Evolutionary conservation across 169 alveolate genomes (phyloP).

Genomic region (Cryptosporidium viatorum): DNA sequence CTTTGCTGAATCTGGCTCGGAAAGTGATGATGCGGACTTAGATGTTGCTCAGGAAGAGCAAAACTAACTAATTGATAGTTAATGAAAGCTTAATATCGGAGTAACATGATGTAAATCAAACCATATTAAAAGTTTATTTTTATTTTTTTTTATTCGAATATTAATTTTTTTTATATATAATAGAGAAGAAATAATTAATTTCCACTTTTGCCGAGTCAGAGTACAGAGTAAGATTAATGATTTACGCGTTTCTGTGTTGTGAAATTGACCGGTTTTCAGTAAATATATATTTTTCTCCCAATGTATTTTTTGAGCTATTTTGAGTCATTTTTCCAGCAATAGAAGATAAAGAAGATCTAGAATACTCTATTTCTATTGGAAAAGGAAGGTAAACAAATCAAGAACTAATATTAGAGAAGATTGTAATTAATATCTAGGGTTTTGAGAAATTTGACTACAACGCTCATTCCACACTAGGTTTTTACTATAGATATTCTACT

Average conservation of each 20-base stretch:
- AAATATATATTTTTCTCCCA: not conserved
- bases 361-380: not conserved
- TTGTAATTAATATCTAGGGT: not conserved
- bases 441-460: too few relatives aligned
- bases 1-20: conserved; percentile 72
- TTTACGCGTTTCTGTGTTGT: not conserved
- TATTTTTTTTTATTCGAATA: not conserved
- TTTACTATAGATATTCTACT: not conserved
- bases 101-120: not conserved
- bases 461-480: not conserved
- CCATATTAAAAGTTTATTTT: not conserved
- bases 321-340: not conserved
- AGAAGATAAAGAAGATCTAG: not conserved
- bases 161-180: not conserved
- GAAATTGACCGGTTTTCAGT: not conserved
- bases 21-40: conserved; percentile 43
- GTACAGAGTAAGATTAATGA: not conserved
- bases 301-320: not conserved
- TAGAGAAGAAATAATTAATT: not conserved
- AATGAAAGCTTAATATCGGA: not conserved
- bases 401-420: not conserved
- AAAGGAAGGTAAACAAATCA: not conserved
- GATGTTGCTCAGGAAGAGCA: conserved; percentile 69
- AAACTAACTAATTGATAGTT: not conserved
- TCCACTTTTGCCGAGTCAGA: not conserved